Conservation (phyloP, 2,329 filamentous ascomycete species). For the Aspergillus sp. region DNA sequence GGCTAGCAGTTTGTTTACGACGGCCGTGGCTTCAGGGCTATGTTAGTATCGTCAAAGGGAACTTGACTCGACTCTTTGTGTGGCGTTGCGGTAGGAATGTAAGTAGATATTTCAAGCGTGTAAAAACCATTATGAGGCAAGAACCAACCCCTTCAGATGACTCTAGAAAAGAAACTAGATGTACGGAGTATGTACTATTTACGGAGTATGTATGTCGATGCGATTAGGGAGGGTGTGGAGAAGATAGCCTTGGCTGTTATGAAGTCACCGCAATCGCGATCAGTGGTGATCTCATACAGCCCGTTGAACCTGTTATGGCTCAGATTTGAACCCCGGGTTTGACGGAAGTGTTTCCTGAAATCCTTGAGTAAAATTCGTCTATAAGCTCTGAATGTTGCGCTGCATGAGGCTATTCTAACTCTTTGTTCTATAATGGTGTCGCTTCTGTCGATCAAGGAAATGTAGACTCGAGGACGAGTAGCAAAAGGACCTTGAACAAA, state of each 20-base stretch:
- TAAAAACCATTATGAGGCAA: background rate
- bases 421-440: background rate
- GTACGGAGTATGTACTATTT: background rate
- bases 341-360: background rate
- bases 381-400: background rate
- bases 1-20: background rate
- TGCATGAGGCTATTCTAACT: background rate
- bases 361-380: background rate
- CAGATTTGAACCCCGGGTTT: background rate
- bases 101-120: background rate
- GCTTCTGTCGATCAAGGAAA: background rate
- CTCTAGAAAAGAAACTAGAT: background rate
- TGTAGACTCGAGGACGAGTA: background rate
- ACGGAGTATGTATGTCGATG: background rate
- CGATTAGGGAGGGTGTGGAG: background rate
- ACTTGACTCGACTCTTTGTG: conserved; percentile 2
- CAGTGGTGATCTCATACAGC: conserved; percentile 16
- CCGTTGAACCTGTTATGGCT: background rate
- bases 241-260: background rate
- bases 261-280: background rate
- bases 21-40: background rate
- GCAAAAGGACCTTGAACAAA: background rate
- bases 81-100: conserved; percentile 1
- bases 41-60: background rate
- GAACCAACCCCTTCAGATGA: background rate